Evolutionary conservation across 495 filamentous ascomycete species (phyloP), one percentile per base, ranked within the genome.

Genomic region (Corynascus novoguineensis): DNA sequence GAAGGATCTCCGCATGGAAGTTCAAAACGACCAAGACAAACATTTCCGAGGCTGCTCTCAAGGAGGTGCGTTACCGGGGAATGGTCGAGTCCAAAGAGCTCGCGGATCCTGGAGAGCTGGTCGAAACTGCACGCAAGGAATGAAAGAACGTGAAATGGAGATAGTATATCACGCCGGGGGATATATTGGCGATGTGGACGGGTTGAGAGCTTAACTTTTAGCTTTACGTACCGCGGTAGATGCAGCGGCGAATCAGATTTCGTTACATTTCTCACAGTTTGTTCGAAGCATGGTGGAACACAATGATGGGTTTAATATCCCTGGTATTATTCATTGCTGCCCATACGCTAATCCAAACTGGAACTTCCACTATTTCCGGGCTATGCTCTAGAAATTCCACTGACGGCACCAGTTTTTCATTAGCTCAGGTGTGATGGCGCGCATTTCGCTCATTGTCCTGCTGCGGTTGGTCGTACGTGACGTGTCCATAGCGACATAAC

Each of bases 331-430:
- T n/a, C n/a, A n/a, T n/a, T n/a, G n/a, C n/a, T n/a, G n/a, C n/a
- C n/a, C n/a, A n/a, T n/a, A n/a, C n/a, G n/a, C n/a, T n/a, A n/a
- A n/a, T n/a, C n/a, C 17, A 41, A 41, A 44, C 28, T 17, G 1
- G 1, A 37, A 35, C 17, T n/a, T 24, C 5, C 4, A 35, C 14
- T 4, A 19, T 9, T 11, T 17, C 14, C 10, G 17, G 31, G 14
- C 31, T 2, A 17, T 14, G 8, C 35, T 25, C 52, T 31, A 69
- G 58, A 70, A 78, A 0, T 55, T 60, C 78, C 77, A 82, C 56
- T 82, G 78, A 46, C 61, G 56, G 50, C 81, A 71, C 79, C 80
- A 83, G 31, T 71, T 68, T 44, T 59, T 63, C 72, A 82, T 78
- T 66, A 79, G 58, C 14, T 69, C 68, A 2, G 56, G 59, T 9